phyloP scores from a whole-genome alignment of 2,329 filamentous ascomycete species.

The Falciphora oryzae region DNA sequence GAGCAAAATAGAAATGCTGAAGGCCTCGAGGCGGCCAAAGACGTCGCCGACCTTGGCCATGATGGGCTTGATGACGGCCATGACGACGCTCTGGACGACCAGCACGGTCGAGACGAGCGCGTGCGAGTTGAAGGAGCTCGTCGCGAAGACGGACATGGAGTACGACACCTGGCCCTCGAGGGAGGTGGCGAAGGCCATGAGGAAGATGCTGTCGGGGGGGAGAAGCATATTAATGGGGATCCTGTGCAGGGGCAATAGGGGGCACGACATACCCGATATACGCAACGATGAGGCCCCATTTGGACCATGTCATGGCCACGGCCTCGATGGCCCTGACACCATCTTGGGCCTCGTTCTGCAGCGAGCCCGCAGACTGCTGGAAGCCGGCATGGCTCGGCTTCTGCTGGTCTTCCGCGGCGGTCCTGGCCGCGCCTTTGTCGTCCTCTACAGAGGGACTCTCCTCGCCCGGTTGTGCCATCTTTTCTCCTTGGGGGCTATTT shows the following conservation, averaged over 20 bases:
- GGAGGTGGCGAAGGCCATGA: constrained; percentile 62
- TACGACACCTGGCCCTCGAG: constrained; percentile 59
- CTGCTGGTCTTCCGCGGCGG: background rate
- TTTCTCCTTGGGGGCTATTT: too few relatives aligned
- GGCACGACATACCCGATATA: constrained; percentile 21
- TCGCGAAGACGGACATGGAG: constrained; percentile 56
- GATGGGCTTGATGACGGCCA: constrained; percentile 55
- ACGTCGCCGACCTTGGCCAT: constrained; percentile 58
- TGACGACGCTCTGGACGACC: constrained; percentile 59
- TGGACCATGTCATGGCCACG: constrained; percentile 26
- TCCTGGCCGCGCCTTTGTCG: background rate
- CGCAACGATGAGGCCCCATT: constrained; percentile 23
- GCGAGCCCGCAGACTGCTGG: background rate
- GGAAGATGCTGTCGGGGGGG: constrained; percentile 36
- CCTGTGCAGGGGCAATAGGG: background rate
- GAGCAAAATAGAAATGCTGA: constrained; percentile 45
- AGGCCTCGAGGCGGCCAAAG: constrained; percentile 56
- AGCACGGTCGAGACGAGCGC: constrained; percentile 59
- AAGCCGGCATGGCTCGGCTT: background rate
- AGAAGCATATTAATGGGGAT: too few relatives aligned
- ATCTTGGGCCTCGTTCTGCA: constrained; percentile 20
- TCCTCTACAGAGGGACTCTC: background rate
- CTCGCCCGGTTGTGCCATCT: too few relatives aligned
- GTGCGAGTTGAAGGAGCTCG: constrained; percentile 57
- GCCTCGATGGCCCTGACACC: constrained; percentile 28